These are phyloP conservation scores for Novymonas esmeraldas DNA, from an alignment of 208 protist genomes.

Conservation along the genomic window DNA sequence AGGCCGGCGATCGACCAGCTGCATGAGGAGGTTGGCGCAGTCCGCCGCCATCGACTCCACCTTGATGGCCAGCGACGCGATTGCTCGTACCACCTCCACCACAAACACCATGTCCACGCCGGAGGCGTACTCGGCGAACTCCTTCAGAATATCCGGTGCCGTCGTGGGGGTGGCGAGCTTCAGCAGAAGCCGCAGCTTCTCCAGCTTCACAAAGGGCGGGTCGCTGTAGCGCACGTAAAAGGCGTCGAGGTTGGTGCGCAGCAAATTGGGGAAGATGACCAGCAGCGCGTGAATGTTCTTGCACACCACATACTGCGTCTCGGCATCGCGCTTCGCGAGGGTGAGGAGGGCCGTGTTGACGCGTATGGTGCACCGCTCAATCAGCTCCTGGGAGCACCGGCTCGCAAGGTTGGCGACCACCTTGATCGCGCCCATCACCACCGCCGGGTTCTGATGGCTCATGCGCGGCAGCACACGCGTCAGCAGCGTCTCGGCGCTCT, in stretches of 20 bases:
- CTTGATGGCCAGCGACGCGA: conserved; percentile 98
- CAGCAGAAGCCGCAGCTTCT: conserved; percentile 99
- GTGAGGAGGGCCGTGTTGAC: conserved; percentile 96
- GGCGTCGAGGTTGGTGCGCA: conserved; percentile 90
- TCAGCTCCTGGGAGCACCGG: conserved; percentile 61
- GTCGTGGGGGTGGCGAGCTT: conserved; percentile 95
- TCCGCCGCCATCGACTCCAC: conserved; percentile 94
- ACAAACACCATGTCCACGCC: conserved; percentile 99
- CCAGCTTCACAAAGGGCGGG: conserved; percentile 99
- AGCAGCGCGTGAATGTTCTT: conserved; percentile 99
- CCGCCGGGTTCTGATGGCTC: conserved; percentile 98
- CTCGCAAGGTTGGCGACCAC: conserved; percentile 81
- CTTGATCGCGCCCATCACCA: conserved; percentile 97
- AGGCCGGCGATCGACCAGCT: conserved; percentile 51
- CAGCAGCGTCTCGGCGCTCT: conserved; percentile 91
- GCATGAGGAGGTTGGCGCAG: conserved; percentile 91
- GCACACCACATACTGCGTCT: conserved; percentile 98
- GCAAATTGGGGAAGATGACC: conserved; percentile 95
- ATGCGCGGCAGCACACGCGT: conserved; percentile 96
- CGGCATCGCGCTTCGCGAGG: conserved; percentile 84
- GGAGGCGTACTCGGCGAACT: conserved; percentile 98
- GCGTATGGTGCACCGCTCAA: conserved; percentile 83
- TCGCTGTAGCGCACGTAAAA: conserved; percentile 99
- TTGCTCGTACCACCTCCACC: conserved; percentile 95
- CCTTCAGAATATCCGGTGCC: conserved; percentile 93